Conservation (phyloP, 768 basidiomycete species). For the Termitomyces sp. region DNA sequence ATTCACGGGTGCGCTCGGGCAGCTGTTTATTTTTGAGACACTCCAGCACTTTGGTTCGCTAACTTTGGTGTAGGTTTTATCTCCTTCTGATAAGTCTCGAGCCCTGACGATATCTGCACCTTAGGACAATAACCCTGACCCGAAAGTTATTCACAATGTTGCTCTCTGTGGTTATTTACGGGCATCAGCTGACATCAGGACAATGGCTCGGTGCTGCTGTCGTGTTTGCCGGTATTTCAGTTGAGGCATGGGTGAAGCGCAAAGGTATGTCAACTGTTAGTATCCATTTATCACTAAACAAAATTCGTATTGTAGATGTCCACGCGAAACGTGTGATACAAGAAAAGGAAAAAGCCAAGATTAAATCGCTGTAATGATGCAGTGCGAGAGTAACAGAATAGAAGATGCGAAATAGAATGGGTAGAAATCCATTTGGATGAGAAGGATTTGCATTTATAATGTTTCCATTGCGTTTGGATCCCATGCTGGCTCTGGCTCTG, state of each 20-base stretch:
- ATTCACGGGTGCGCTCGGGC: conserved; percentile 88
- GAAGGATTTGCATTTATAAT: conserved; percentile 17
- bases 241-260: conserved; percentile 90
- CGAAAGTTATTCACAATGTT: conserved; percentile 98
- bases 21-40: conserved; percentile 97
- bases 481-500: conserved; percentile 22
- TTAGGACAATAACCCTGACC: conserved; percentile 90
- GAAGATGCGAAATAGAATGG: not conserved
- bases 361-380: conserved; percentile 57
- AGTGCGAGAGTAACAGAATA: not conserved
- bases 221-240: conserved; percentile 93
- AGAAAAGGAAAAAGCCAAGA: conserved; percentile 79
- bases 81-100: not conserved
- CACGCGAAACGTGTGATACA: conserved; percentile 75
- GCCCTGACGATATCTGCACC: conserved; percentile 1
- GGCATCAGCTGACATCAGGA: conserved; percentile 75
- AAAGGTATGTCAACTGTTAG: conserved; percentile 47
- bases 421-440: not conserved
- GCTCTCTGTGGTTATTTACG: conserved; percentile 87
- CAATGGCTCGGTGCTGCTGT: conserved; percentile 93
- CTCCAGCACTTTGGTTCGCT: conserved; percentile 87
- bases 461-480: conserved; percentile 50
- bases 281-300: conserved; percentile 3
- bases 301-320: conserved; percentile 46
- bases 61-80: conserved; percentile 63